Conservation (phyloP, 495 filamentous ascomycete species). For the Astrothelium subdiscretum region DNA sequence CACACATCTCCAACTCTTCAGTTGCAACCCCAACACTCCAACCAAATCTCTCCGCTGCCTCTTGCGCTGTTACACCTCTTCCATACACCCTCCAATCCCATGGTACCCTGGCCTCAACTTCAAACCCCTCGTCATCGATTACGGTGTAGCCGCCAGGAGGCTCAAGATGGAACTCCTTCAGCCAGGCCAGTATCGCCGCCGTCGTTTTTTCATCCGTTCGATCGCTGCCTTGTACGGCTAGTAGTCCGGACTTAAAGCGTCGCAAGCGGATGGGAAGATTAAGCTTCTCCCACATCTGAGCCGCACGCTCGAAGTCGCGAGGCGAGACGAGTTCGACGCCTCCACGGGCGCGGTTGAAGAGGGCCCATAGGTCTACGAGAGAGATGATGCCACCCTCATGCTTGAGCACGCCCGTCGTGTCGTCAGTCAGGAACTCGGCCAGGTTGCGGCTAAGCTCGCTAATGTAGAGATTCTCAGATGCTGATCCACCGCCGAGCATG, state of each 20-base stretch:
- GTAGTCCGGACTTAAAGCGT: conserved; percentile 79
- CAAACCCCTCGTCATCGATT: conserved; percentile 28
- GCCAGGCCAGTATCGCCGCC: conserved; percentile 60
- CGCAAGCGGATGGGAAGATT: conserved; percentile 76
- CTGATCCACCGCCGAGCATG: conserved; percentile 50
- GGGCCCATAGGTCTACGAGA: conserved; percentile 90
- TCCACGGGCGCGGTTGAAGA: conserved; percentile 91
- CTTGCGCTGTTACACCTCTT: conserved; percentile 76
- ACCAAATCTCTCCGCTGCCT: conserved; percentile 80
- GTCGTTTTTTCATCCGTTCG: conserved; percentile 88
- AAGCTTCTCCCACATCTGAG: conserved; percentile 75
- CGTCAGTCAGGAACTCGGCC: conserved; percentile 90
- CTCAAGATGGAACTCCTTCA: conserved; percentile 55
- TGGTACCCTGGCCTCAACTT: conserved; percentile 23
- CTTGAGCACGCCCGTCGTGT: conserved; percentile 65
- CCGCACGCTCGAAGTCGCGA: conserved; percentile 82
- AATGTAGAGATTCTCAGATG: conserved; percentile 49
- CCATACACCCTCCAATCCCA: conserved; percentile 75
- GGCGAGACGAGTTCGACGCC: conserved; percentile 93
- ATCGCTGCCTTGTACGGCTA: conserved; percentile 82
- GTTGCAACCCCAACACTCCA: conserved; percentile 98
- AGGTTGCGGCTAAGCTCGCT: conserved; percentile 78
- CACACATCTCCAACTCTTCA: conserved; percentile 89
- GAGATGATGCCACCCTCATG: conserved; percentile 88
- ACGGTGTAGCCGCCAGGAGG: neutral